These are phyloP conservation scores for Lophiostoma macrostomum DNA, from an alignment of 495 filamentous ascomycete species.

Conservation along the genomic window DNA sequence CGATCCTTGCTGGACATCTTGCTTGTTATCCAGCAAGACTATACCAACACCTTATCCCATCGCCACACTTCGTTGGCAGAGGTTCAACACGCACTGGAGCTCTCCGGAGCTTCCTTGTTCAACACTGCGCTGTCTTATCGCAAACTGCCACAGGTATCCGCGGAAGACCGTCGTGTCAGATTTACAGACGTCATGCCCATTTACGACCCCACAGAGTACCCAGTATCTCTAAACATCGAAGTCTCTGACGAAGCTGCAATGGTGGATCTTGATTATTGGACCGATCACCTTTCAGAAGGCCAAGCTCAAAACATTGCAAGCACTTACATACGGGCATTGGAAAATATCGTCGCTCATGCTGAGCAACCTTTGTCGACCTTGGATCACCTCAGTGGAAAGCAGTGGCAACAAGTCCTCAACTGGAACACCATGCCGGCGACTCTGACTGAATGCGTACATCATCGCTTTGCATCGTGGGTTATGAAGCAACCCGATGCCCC, in stretches of 20 bases:
- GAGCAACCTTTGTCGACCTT: conserved; percentile 14
- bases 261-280: conserved; percentile 50
- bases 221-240: conserved; percentile 44
- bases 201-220: conserved; percentile 28
- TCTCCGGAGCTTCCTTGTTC: conserved; percentile 21
- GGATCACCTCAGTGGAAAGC: conserved; percentile 26
- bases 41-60: conserved; percentile 17
- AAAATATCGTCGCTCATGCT: conserved; percentile 23
- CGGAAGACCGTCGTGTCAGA: neutral
- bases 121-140: conserved; percentile 31
- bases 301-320: conserved; percentile 47
- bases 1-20: conserved; percentile 20
- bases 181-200: conserved; percentile 13
- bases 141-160: conserved; percentile 3
- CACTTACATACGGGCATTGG: conserved; percentile 37
- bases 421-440: conserved; percentile 31
- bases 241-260: conserved; percentile 43
- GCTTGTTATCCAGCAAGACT: conserved; percentile 22
- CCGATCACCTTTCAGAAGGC: conserved; percentile 46
- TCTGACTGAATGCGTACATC: conserved; percentile 28
- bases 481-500: conserved; percentile 21
- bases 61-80: conserved; percentile 27
- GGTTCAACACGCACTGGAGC: conserved; percentile 25
- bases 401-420: conserved; percentile 22
- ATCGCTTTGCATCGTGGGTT: conserved; percentile 17